These are phyloP conservation scores for Serendipita sp. DNA, from an alignment of 768 basidiomycete genomes.

Conservation along the genomic window DNA sequence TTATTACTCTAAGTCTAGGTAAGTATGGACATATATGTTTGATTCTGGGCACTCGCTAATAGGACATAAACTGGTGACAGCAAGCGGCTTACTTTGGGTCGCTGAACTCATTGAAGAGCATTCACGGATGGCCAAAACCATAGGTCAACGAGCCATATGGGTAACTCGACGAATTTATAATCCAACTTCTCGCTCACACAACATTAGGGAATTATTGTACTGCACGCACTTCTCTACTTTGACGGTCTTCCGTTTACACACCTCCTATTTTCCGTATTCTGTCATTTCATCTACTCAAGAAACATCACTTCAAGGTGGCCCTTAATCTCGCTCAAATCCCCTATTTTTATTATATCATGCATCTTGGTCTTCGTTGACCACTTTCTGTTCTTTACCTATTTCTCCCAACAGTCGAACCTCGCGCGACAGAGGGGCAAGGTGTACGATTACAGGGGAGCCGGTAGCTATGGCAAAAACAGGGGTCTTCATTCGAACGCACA, in stretches of 20 bases:
- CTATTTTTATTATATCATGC: constrained; percentile 74
- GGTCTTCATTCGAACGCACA: constrained; percentile 41
- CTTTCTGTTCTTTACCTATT: constrained; percentile 95
- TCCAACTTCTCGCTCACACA: neutral
- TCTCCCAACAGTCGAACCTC: constrained; percentile 55
- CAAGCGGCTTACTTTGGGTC: constrained; percentile 83
- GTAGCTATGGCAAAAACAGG: constrained; percentile 19
- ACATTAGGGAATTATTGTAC: constrained; percentile 50
- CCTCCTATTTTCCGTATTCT: constrained; percentile 60
- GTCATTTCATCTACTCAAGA: constrained; percentile 79
- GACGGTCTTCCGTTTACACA: constrained; percentile 65
- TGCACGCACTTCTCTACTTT: constrained; percentile 64
- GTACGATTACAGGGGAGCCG: constrained; percentile 21
- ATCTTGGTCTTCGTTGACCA: constrained; percentile 74
- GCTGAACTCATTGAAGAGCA: constrained; percentile 95
- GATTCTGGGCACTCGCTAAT: constrained; percentile 8
- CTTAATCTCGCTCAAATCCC: constrained; percentile 75
- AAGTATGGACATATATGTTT: constrained; percentile 12
- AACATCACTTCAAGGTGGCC: constrained; percentile 90
- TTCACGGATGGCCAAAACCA: constrained; percentile 56
- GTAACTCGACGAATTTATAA: constrained; percentile 25
- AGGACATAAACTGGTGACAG: constrained; percentile 25
- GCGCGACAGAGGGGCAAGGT: constrained; percentile 22
- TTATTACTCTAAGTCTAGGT: constrained; percentile 88
- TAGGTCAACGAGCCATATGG: constrained; percentile 78